These are phyloP conservation scores for Iris macrosiphon DNA, from an alignment of 106 monocot genomes.

Conservation along the genomic window DNA sequence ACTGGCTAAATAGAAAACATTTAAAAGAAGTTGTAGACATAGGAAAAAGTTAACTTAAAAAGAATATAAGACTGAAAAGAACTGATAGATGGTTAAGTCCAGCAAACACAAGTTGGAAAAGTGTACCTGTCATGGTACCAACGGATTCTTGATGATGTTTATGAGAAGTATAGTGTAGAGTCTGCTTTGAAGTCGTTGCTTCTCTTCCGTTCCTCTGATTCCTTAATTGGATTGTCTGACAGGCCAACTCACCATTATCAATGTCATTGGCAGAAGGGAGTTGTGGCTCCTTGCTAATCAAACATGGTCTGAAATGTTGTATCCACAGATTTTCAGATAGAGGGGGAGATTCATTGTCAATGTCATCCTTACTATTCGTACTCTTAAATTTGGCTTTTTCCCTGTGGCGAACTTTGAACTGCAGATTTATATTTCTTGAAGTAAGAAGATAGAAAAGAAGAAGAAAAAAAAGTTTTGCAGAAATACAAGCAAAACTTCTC, in stretches of 20 bases:
- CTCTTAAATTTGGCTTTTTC: slow-evolving; percentile 32
- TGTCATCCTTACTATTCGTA: slow-evolving; percentile 6
- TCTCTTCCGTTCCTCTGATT: too few species aligned
- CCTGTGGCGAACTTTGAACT: slow-evolving; percentile 55
- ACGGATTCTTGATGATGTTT: slow-evolving; percentile 33
- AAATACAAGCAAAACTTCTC: not conserved
- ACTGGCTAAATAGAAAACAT: too few species aligned
- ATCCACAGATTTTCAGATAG: slow-evolving; percentile 53
- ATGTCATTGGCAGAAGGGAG: not conserved
- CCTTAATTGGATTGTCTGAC: slow-evolving; percentile 8
- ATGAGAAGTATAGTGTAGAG: too few species aligned
- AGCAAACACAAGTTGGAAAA: too few species aligned
- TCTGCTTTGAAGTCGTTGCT: too few species aligned
- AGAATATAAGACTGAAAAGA: too few species aligned
- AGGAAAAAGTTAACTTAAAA: too few species aligned
- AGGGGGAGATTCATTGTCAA: slow-evolving; percentile 14
- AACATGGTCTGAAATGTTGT: slow-evolving; percentile 42
- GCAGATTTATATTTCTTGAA: slow-evolving; percentile 12
- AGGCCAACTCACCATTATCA: slow-evolving; percentile 6
- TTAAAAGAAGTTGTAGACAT: too few species aligned
- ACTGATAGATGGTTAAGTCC: too few species aligned
- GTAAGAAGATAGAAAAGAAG: not conserved
- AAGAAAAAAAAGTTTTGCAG: not conserved
- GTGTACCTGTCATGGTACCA: slow-evolving; percentile 32
- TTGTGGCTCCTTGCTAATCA: slow-evolving; percentile 6